Evolutionary conservation across 108 stramenopile species (phyloP), one percentile per base, ranked within the genome.

Genomic region (Cyclostephanos tholiformis): DNA sequence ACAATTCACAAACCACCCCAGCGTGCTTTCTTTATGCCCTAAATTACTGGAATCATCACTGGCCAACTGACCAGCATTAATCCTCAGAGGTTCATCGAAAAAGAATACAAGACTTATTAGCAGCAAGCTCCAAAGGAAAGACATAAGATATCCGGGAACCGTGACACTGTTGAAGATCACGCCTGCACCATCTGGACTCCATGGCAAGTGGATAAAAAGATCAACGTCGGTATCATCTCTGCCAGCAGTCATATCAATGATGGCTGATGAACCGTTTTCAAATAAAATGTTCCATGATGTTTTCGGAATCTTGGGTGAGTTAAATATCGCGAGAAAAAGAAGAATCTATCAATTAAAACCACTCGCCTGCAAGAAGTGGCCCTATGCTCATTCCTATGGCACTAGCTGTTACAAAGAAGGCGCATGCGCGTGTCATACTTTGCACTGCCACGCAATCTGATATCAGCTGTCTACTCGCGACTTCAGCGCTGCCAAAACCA

Each of bases 391-490:
- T 77, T 25, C 93, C 93, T 0, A 83, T 48, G 4, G 86, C 77
- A 23, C 83, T 85, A 38, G 81, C 61, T 10, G 83, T 75, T 4
- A 89, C 88, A 60, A 91, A 79, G 30, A 76, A 46, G 9, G 88
- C 89, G 38, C 86, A 78, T 46, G 89, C 90, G n/a, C 74, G 59
- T 27, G 89, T 86, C 64, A 94, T 79, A 23, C 67, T 67, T 50
- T 67, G 72, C 61, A 82, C 86, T 53, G 82, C 83, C 25, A 84
- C 69, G 67, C 84, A 82, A 1, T 57, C 74, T 46, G 83, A 74
- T 39, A 89, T 75, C n/a, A 93, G 74, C 25, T 94, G 86, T 36
- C 89, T 72, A 67, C 89, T 85, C 6, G 89, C 64, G 13, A 90
- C 80, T 36, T 90, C 89, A 2, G 87, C 76, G 19, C 83, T 79